Base-by-base conservation (phyloP, 2,329 filamentous ascomycete genomes). In the Parafenestella ontariensis region DNA sequence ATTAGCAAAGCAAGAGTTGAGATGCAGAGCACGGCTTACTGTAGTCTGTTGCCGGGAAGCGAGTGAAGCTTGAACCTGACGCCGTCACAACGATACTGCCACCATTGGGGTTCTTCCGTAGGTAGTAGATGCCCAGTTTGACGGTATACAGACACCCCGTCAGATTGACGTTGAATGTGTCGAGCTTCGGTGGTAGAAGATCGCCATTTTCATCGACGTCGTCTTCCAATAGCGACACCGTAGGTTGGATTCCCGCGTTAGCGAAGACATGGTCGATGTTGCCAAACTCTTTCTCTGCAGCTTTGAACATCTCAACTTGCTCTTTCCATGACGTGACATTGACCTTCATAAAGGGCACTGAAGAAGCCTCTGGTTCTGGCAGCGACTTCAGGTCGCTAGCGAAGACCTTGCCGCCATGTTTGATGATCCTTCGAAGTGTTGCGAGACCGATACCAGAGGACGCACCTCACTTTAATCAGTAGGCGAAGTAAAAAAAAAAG, bases 391-490 rank as follows among this genome's bases (percentile, higher is more conserved):
- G 55, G 62, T 88, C 86, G 31, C 77, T 81, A 23, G 79, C 81
- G 54, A 86, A 78, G 17, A 88, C 84, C 15, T 76, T 78, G 24
- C 84, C 85, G 18, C 84, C 85, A 0, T 81, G 69, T 0, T 78
- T 72, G 7, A 87, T 74, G 13, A 87, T 78, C 2, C 83, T 73
- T 8, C 80, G 69, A 7, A 81, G 78, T 1, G 85, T 86, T 49
- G 82, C 82, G 13, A 86, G 78, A 28, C 85, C 85, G 48, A 88
- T 88, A 15, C 86, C 86, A 2, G 84, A 85, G 0, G 83, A 84
- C 51, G 83, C 83, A 44, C 85, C 84, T 81, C 33, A 0, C 24
- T 31, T 47, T 9, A 52, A 40, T 54, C 4, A 52, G 26, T 3
- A 23, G 18, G 4, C 1, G 5, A 15, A 23, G 39, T 5, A 8